Evolutionary conservation across 2,329 filamentous ascomycete species (phyloP), one percentile per base, ranked within the genome.

Genomic region (Aspergillus versicolor): DNA sequence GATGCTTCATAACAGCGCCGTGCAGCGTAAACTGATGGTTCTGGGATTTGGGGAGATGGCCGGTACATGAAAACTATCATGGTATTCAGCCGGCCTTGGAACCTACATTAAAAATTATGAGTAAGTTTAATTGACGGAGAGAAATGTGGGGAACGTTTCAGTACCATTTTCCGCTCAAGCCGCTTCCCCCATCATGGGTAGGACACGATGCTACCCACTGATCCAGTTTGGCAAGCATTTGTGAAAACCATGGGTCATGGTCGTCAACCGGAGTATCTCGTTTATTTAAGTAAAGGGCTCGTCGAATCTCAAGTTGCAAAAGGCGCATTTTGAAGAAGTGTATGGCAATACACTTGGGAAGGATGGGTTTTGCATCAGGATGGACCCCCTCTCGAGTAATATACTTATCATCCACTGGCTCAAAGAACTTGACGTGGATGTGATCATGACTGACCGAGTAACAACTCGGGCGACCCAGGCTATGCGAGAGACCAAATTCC

Each of bases 301-400:
- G 85, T 56, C 92, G 84, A 43, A 97, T 94, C 73, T 97, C 93
- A 13, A 92, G 85, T 71, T 97, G 92, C 12, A 92, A 79, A 57
- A 95, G 75, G 54, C 91, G 84, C 91, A 97, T 95, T 70, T 90
- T 93, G 78, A 92, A 92, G 67, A 96, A 94, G 71, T 99, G 93
- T 60, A 97, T 92, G 2, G 91, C 88, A 24, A 96, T 87, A 66
- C 90, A 85, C 73, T 99, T 99, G 69, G 90, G 91, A 63, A 92
- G 82, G 38, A 90, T 91, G 2, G 84, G 81, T 5, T 88, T 88
- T 1, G 88, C 89, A 11, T 79, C 81, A 0, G 87, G 82, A 21
- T 86, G 77, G 56, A 97, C 88, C 3, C 91, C 92, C 34, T 88
- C 81, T 2, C 84, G 80, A 1, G 88, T 92, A 64, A 99, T 97